Evolutionary conservation across 345 rosid genomes (phyloP).

Genomic region (Clausena lansium): DNA sequence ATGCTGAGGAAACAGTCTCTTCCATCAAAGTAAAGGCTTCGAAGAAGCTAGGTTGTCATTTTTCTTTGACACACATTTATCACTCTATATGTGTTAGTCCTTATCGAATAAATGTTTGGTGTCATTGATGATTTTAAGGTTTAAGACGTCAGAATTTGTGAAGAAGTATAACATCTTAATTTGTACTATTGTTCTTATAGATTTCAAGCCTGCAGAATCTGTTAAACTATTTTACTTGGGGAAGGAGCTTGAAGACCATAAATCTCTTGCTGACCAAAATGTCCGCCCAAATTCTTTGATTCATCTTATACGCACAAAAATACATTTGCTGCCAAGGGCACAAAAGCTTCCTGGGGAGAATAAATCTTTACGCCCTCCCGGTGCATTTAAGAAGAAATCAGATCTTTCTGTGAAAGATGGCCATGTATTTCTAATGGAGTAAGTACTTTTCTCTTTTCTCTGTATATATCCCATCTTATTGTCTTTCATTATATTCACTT

Average conservation of each 20-base stretch:
- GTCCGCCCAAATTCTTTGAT: conserved; percentile 87
- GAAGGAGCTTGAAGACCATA: conserved; percentile 85
- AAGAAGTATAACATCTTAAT: conserved; percentile 18
- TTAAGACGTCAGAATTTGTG: conserved; percentile 1
- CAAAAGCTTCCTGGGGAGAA: conserved; percentile 91
- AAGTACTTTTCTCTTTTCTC: conserved; percentile 32
- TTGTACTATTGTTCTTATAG: conserved; percentile 38
- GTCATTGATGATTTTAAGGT: conserved; percentile 8
- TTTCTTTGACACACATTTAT: conserved; percentile 12
- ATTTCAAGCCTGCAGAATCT: conserved; percentile 82
- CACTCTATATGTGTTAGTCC: background rate
- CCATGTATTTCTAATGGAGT: conserved; percentile 94
- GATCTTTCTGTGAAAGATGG: conserved; percentile 98
- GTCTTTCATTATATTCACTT: background rate
- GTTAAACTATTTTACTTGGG: conserved; percentile 82
- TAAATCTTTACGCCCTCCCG: conserved; percentile 91
- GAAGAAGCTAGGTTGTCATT: conserved; percentile 81
- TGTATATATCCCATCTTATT: background rate
- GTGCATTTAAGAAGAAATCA: conserved; percentile 98
- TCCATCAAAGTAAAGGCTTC: conserved; percentile 88
- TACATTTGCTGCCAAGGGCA: conserved; percentile 81
- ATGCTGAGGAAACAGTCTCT: conserved; percentile 73
- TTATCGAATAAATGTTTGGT: background rate
- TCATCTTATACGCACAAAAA: conserved; percentile 85
- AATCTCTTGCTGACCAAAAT: conserved; percentile 74